These are phyloP conservation scores for Suhomyces guaymorum DNA, from an alignment of 1,139 yeast species.

Conservation along the genomic window DNA sequence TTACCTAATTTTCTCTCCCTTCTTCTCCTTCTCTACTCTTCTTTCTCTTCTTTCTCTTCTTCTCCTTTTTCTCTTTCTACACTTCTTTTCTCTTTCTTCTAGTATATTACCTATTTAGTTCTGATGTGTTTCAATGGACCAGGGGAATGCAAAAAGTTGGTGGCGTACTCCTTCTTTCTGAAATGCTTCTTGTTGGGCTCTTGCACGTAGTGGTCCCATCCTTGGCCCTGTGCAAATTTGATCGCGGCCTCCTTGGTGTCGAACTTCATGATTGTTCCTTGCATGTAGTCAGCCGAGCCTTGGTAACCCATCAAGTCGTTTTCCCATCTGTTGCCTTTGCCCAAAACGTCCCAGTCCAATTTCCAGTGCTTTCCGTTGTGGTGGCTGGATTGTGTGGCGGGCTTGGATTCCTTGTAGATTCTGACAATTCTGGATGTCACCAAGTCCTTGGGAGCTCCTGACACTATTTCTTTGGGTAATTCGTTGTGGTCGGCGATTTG, in stretches of 20 bases:
- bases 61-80: background rate
- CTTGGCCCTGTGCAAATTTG: slow-evolving; percentile 78
- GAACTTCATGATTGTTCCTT: slow-evolving; percentile 77
- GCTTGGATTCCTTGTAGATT: slow-evolving; percentile 73
- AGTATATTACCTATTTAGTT: slow-evolving; percentile 54
- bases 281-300: slow-evolving; percentile 81
- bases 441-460: slow-evolving; percentile 80
- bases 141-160: slow-evolving; percentile 67
- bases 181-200: slow-evolving; percentile 78
- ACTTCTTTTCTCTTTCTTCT: background rate
- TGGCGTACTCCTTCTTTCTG: slow-evolving; percentile 72
- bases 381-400: slow-evolving; percentile 79
- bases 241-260: slow-evolving; percentile 77
- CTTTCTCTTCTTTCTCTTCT: background rate
- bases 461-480: slow-evolving; percentile 56
- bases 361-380: slow-evolving; percentile 64
- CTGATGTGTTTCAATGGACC: slow-evolving; percentile 81
- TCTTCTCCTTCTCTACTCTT: background rate
- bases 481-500: slow-evolving; percentile 15
- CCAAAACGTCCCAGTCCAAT: slow-evolving; percentile 81
- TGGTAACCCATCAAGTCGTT: slow-evolving; percentile 88
- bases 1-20: background rate
- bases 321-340: slow-evolving; percentile 85
- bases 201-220: slow-evolving; percentile 82
- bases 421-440: slow-evolving; percentile 67